These are phyloP conservation scores for Talaromyces rugulosus DNA, from an alignment of 2,329 filamentous ascomycete species.

Conservation along the genomic window DNA sequence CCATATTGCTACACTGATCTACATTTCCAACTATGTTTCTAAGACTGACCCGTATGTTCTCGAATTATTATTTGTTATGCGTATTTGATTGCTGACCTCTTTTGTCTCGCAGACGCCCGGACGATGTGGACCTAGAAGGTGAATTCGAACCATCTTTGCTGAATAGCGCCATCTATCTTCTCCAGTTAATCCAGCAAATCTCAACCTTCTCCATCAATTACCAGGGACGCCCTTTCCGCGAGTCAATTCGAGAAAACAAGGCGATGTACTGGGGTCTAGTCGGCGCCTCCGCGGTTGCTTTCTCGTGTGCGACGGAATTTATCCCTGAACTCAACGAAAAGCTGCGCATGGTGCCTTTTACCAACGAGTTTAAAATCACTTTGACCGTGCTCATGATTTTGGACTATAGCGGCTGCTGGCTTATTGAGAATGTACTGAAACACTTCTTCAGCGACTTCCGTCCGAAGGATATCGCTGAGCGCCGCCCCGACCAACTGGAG, in stretches of 20 bases:
- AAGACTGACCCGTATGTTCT: slow-evolving; percentile 71
- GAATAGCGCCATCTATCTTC: slow-evolving; percentile 93
- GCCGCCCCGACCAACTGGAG: slow-evolving; percentile 80
- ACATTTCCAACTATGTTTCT: slow-evolving; percentile 86
- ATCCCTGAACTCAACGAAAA: slow-evolving; percentile 91
- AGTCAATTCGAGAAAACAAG: slow-evolving; percentile 90
- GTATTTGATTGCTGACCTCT: slow-evolving; percentile 30
- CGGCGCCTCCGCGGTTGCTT: slow-evolving; percentile 82
- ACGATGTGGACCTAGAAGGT: slow-evolving; percentile 81
- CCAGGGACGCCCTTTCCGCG: slow-evolving; percentile 95
- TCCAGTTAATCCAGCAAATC: slow-evolving; percentile 97
- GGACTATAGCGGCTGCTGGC: slow-evolving; percentile 81
- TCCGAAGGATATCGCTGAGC: slow-evolving; percentile 86
- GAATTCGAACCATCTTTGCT: slow-evolving; percentile 91
- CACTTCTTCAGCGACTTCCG: slow-evolving; percentile 81
- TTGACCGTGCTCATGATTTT: slow-evolving; percentile 81
- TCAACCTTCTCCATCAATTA: slow-evolving; percentile 99
- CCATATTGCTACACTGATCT: slow-evolving; percentile 90
- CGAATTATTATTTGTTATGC: neutral
- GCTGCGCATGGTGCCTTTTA: slow-evolving; percentile 89
- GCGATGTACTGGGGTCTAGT: slow-evolving; percentile 98
- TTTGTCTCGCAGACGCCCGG: slow-evolving; percentile 41
- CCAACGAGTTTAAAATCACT: slow-evolving; percentile 78
- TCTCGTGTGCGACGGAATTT: slow-evolving; percentile 91
- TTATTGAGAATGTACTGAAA: slow-evolving; percentile 86